Evolutionary conservation across 2,329 filamentous ascomycete species (phyloP), one percentile per base, ranked within the genome.

Genomic region (Fusarium multiceps): DNA sequence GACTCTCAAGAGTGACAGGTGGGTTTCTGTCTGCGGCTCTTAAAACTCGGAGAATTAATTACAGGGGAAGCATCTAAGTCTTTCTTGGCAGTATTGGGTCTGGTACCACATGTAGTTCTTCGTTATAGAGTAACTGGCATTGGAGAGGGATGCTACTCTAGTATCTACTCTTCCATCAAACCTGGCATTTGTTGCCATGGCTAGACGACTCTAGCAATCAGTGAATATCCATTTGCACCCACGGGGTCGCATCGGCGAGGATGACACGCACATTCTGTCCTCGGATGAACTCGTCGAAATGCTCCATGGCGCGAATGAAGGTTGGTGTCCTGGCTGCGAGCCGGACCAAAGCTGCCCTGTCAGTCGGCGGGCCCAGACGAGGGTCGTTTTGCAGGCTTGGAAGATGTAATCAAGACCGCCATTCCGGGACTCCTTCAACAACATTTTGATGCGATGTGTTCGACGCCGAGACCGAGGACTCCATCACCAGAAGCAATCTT

Each of bases 141-240:
- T n/a, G 34, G 7, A 37, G 34, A 37, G 6, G 6, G 3, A 37
- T 37, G 18, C 34, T 37, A 37, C 34, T n/a, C 9, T n/a, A n/a
- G 2, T 37, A 4, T 37, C 34, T n/a, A 37, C 18, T 10, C 32
- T 2, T 18, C 18, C 16, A 18, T 18, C 32, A 34, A 10, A 18
- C 3, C 18, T 37, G 3, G 18, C 18, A 37, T 37, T 18, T 18
- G 3, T 4, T 10, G 5, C 34, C 18, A 12, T 37, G 10, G 10
- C 3, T 4, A 12, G 34, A 18, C 18, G 18, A 11, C 18, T 37
- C 34, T 7, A 4, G 34, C 6, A 37, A 9, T 11, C 34, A n/a
- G 11, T 11, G 9, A n/a, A 5, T 0, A 5, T 34, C 3, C 6
- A 3, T 6, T 32, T 32, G 14, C 9, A 18, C 14, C 4, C 16